Evolutionary conservation across 768 basidiomycete genomes (phyloP).

Genomic region (Auricularia sp.): DNA sequence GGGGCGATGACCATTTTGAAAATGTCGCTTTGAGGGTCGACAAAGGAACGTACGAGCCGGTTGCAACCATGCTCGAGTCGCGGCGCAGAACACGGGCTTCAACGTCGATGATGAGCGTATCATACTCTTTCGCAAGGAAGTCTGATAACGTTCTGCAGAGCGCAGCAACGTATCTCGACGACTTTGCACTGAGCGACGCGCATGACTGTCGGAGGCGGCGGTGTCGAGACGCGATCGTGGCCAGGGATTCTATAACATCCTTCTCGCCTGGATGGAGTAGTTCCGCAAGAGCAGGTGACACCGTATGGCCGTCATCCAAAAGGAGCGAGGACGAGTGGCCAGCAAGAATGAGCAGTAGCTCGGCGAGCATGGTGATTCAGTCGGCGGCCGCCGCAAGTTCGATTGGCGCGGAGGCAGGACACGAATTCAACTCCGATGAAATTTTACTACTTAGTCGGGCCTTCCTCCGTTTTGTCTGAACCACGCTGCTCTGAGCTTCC

Average conservation of each 20-base stretch:
- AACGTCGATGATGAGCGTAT: slow-evolving; percentile 65
- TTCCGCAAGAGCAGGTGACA: slow-evolving; percentile 52
- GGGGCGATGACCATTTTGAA: slow-evolving; percentile 80
- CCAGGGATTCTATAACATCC: slow-evolving; percentile 73
- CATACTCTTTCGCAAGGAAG: slow-evolving; percentile 73
- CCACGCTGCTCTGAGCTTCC: too few relatives aligned
- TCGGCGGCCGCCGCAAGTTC: not conserved
- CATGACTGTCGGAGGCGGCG: slow-evolving; percentile 56
- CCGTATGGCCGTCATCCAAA: slow-evolving; percentile 36
- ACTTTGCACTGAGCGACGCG: slow-evolving; percentile 39
- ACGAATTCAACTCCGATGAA: not conserved
- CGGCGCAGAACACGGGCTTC: slow-evolving; percentile 70
- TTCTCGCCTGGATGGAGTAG: slow-evolving; percentile 86
- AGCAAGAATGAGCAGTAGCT: slow-evolving; percentile 75
- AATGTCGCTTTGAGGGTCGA: slow-evolving; percentile 77
- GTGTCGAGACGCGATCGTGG: slow-evolving; percentile 65
- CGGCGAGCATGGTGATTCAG: slow-evolving; percentile 60
- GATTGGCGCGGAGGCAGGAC: not conserved
- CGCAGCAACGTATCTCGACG: slow-evolving; percentile 71
- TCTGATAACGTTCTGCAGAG: slow-evolving; percentile 63
- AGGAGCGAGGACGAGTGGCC: slow-evolving; percentile 86
- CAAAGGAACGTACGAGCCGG: slow-evolving; percentile 75
- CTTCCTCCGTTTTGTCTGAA: too few relatives aligned
- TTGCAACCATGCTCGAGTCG: slow-evolving; percentile 69
- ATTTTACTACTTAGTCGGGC: too few relatives aligned